Evolutionary conservation across 2,329 filamentous ascomycete species (phyloP), one percentile per base, ranked within the genome.

Genomic region (Nigrospora oryzae): DNA sequence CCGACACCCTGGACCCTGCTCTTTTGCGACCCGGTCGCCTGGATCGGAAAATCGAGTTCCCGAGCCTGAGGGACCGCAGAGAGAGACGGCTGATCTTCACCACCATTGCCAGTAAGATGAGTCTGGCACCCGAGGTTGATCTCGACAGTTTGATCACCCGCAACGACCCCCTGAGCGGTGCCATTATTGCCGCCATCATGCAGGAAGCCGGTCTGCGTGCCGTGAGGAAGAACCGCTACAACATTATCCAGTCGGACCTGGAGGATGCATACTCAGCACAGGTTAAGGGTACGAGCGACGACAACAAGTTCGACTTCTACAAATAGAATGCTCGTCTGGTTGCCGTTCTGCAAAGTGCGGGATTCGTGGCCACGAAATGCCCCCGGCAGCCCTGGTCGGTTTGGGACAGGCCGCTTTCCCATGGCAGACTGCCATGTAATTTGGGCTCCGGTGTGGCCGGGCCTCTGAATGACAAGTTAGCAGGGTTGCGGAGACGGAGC

Each of bases 21-120:
- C 77, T 98, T 50, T 80, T 98, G 49, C 89, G 93, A 58, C 93
- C 93, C 31, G 93, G 93, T 54, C 89, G 93, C 73, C 77, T 98
- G 47, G 93, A 98, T 68, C 80, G 93, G 62, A 98, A 98, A 77
- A 98, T 98, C 54, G 93, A 98, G 68, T 98, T 98, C 68, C 93
- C 93, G n/a, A 89, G 81, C 49, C 79, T 98, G 52, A 82, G 90
- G 53, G 93, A 98, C 63, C 84, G 93, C 56, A 84, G 93, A 60
- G 93, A 98, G 75, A 84, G 93, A 56, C 86, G 93, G 43, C 79
- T 98, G 59, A 98, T 98, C 66, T 98, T 98, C 76, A 82, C 79
- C 47, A 98, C 93, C n/a, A 95, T 98, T 60, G 91, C 93, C 13
- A 73, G 82, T 58, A 96, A 95, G 76, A 98, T 98, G 93, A 95